phyloP scores from a whole-genome alignment of 495 filamentous ascomycete genomes.

The Lasiosphaeris hirsuta region DNA sequence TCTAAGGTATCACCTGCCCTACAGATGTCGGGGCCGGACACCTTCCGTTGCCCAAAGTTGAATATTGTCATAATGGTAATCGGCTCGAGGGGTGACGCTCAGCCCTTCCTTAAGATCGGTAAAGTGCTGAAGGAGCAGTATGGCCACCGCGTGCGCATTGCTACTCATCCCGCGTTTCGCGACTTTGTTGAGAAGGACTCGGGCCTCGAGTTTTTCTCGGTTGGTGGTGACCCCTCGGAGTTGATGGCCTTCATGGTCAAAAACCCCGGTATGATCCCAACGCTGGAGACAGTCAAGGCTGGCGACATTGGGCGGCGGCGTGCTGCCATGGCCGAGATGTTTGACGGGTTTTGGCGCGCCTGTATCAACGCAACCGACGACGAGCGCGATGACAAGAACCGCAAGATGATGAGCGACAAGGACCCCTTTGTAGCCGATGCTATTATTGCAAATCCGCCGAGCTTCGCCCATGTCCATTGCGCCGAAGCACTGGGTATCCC shows the following conservation, averaged over 20 bases:
- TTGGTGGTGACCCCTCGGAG: conserved; percentile 74
- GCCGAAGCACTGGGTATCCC: conserved; percentile 79
- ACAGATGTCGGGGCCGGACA: conserved; percentile 12
- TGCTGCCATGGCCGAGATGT: conserved; percentile 63
- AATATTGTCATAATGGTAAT: conserved; percentile 81
- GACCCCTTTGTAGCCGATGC: conserved; percentile 73
- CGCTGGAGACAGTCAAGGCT: conserved; percentile 59
- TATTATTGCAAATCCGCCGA: conserved; percentile 82
- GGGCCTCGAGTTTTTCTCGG: conserved; percentile 73
- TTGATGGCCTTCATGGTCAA: conserved; percentile 89
- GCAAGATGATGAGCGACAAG: conserved; percentile 51
- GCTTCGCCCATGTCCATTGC: conserved; percentile 76
- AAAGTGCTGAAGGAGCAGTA: conserved; percentile 58
- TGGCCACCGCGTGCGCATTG: conserved; percentile 73
- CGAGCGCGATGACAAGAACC: conserved; percentile 47
- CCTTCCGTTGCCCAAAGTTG: conserved; percentile 44
- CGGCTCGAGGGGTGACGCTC: conserved; percentile 74
- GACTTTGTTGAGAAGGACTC: conserved; percentile 61
- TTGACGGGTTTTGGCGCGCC: conserved; percentile 76
- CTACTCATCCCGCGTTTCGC: conserved; percentile 71
- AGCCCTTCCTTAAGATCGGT: conserved; percentile 70
- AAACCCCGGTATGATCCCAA: conserved; percentile 75
- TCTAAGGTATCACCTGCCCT: conserved; percentile 24
- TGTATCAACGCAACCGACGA: conserved; percentile 65
- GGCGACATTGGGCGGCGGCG: conserved; percentile 67